A percentile compares a stretch with the other conserved stretches of the same genome.
These are phyloP conservation scores for Pseudogymnoascus sp. DNA, from an alignment of 2,329 filamentous ascomycete genomes.

Conservation along the genomic window DNA sequence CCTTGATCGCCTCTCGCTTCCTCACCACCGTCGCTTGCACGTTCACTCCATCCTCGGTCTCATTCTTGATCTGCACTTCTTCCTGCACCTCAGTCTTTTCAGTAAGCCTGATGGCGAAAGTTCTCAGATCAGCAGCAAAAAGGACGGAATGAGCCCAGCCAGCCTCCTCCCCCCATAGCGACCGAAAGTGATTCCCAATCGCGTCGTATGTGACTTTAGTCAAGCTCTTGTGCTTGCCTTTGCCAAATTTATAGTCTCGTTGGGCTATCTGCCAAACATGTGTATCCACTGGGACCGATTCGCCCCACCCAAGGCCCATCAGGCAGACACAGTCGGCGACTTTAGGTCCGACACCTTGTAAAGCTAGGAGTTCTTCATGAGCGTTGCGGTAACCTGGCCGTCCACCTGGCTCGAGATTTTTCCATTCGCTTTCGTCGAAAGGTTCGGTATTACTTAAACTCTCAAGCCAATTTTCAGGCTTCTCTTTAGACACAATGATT, in stretches of 20 bases:
- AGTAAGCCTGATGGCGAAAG: constrained; percentile 60
- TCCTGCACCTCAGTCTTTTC: constrained; percentile 41
- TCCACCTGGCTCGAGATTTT: constrained; percentile 40
- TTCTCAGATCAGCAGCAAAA: constrained; percentile 84
- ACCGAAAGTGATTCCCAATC: constrained; percentile 81
- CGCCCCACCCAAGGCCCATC: constrained; percentile 93
- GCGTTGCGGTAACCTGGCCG: constrained; percentile 62
- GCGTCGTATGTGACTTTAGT: constrained; percentile 85
- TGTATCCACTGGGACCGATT: constrained; percentile 92
- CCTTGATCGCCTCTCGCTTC: constrained; percentile 16
- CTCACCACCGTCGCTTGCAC: constrained; percentile 1
- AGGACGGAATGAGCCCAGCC: constrained; percentile 97
- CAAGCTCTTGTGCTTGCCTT: constrained; percentile 72
- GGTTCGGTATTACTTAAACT: constrained; percentile 69
- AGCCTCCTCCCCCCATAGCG: constrained; percentile 84
- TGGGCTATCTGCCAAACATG: constrained; percentile 99
- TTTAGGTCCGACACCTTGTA: constrained; percentile 91
- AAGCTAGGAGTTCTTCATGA: constrained; percentile 66
- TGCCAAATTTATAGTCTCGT: constrained; percentile 88
- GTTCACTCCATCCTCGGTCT: constrained; percentile 14
- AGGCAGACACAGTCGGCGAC: constrained; percentile 94
- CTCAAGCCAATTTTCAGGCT: constrained; percentile 67
- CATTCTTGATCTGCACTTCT: constrained; percentile 28
- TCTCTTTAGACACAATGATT: constrained; percentile 57
- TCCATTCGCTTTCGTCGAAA: constrained; percentile 32